Evolutionary conservation across 1,284 basidiomycete genomes (phyloP), one percentile per base, ranked within the genome.

Genomic region (Lentinula novae-zelandiae): DNA sequence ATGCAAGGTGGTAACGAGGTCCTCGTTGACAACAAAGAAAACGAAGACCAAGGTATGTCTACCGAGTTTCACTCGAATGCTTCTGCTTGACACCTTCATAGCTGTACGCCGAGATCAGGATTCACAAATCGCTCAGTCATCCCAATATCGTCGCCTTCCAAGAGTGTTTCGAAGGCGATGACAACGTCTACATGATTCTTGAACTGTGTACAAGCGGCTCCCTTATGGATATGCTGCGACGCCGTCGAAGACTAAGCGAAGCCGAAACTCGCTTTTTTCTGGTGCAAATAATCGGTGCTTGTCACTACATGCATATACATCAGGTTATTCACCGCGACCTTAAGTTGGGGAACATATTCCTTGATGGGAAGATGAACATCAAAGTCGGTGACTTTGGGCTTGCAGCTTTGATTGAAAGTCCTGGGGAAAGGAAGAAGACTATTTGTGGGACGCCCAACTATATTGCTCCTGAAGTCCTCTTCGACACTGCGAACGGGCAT

Each of bases 401-500:
- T 20, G 96, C 97, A 0, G 96, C 97, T 1, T 82, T 99, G 60
- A 96, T 99, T 59, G 96, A 98, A 75, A 95, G 89, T 72, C 92
- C 92, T 9, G 96, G 96, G 1, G 97, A 99, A 73, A 79, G 96
- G 67, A 98, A 98, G 82, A 98, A 97, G 85, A 99, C 96, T 0
- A 96, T 98, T 54, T 98, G 96, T 69, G 97, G 96, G 5, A 99
- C 96, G 1, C 97, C 96, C 1, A 98, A 99, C 73, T 98, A 99
- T 73, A 98, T 99, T 67, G 97, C 97, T 0, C 97, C 96, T 0
- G 96, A 99, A 72, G 95, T 99, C 38, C 78, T 99, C 63, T 98
- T 98, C 73, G 95, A 98, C 72, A 93, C 92, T 49, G 93, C 89
- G 31, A 96, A 95, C 67, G 95, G 96, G 0, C 96, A 99, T 75